Evolutionary conservation across 768 basidiomycete species (phyloP).

Genomic region (Russula griseocarnosa): DNA sequence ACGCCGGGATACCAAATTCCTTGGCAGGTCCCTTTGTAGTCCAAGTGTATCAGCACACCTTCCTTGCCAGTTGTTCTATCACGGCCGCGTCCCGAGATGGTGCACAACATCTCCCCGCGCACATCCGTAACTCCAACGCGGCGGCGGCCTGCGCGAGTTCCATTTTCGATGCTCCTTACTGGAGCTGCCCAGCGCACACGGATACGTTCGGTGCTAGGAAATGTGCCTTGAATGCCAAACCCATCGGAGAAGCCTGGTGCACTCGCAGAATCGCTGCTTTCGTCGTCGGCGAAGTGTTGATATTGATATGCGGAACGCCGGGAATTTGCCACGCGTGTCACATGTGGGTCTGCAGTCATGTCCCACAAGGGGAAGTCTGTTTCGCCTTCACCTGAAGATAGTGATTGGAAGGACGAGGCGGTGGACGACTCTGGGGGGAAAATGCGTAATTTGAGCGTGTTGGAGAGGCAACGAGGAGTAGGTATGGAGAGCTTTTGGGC

Average conservation of each 20-base stretch:
- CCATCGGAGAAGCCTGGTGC: conserved; percentile 53
- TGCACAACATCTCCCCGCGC: conserved; percentile 62
- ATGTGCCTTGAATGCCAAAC: conserved; percentile 69
- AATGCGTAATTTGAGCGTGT: conserved; percentile 68
- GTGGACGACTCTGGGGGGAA: conserved; percentile 52
- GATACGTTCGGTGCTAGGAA: conserved; percentile 71
- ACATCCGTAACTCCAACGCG: conserved; percentile 67
- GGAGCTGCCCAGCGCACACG: conserved; percentile 67
- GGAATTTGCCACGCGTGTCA: conserved; percentile 50
- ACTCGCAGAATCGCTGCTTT: conserved; percentile 69
- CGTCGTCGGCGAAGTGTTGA: conserved; percentile 74
- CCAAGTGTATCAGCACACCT: conserved; percentile 60
- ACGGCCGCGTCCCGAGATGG: conserved; percentile 48
- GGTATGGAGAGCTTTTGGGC: conserved; percentile 64
- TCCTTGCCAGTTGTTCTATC: conserved; percentile 37
- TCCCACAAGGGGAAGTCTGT: conserved; percentile 63
- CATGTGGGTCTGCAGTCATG: conserved; percentile 70
- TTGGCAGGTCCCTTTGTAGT: conserved; percentile 69
- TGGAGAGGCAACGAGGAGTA: conserved; percentile 72
- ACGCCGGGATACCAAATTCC: conserved; percentile 82
- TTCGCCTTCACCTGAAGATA: conserved; percentile 67
- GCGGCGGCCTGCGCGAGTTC: conserved; percentile 51
- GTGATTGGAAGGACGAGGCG: conserved; percentile 62
- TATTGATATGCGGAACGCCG: conserved; percentile 55
- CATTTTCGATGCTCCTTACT: conserved; percentile 45